Conservation (phyloP, 1,139 yeast genomes). For the Saccharomyces pastorianus region DNA sequence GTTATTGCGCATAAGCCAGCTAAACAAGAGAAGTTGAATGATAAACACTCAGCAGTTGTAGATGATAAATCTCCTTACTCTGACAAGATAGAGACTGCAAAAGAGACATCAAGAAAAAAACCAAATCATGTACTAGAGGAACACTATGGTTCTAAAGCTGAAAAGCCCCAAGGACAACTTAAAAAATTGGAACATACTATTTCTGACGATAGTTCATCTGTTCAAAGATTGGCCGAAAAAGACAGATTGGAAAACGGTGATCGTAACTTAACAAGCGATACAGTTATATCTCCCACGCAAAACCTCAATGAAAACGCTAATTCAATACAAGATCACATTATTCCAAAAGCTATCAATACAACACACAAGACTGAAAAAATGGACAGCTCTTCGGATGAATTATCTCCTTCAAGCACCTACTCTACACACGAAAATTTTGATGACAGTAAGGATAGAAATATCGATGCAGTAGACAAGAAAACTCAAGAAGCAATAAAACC, state of each 20-base stretch:
- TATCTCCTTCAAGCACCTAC: background rate
- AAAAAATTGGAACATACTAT: no score
- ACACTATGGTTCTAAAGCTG: no score
- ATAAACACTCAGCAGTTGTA: background rate
- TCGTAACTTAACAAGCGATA: background rate
- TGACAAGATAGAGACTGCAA: background rate
- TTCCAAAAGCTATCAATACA: background rate
- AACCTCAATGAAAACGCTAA: constrained; percentile 3
- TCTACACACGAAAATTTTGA: background rate
- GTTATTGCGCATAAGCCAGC: no score
- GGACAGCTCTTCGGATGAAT: background rate
- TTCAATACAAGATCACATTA: background rate
- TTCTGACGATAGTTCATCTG: background rate
- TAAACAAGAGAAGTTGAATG: background rate
- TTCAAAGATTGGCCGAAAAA: background rate
- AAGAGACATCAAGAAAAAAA: no score
- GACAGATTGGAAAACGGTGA: constrained; percentile 1
- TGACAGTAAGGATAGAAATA: background rate
- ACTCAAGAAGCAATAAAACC: background rate
- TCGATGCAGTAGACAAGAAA: background rate
- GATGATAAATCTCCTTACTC: background rate
- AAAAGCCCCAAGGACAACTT: no score
- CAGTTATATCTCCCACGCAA: background rate
- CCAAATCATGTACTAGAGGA: no score
- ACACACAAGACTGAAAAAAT: background rate